Evolutionary conservation across 2,329 filamentous ascomycete species (phyloP).

Genomic region (Trichophyton mentagrophytes): DNA sequence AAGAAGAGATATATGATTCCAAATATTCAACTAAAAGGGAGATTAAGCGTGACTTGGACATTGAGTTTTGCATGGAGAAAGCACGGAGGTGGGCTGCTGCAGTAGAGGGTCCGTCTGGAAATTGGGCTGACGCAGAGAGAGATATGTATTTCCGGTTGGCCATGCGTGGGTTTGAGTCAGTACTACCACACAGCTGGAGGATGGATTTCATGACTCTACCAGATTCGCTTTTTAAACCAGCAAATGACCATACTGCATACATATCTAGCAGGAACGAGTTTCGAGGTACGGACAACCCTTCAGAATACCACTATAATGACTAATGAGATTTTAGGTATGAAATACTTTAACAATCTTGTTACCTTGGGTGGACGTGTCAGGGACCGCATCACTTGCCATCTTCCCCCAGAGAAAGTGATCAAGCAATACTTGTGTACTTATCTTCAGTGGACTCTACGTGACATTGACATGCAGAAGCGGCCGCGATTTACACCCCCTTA

Average conservation of each 20-base stretch:
- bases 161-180: slow-evolving; percentile 44
- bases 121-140: slow-evolving; percentile 42
- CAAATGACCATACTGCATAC: slow-evolving; percentile 29
- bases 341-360: slow-evolving; percentile 39
- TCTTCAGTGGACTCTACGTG: slow-evolving; percentile 41
- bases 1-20: slow-evolving; percentile 11
- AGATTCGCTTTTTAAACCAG: slow-evolving; percentile 37
- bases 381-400: slow-evolving; percentile 34
- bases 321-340: slow-evolving; percentile 29
- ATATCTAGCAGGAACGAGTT: slow-evolving; percentile 37
- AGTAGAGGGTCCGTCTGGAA: slow-evolving; percentile 29
- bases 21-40: slow-evolving; percentile 5
- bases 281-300: slow-evolving; percentile 25
- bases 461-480: slow-evolving; percentile 32
- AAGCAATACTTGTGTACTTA: slow-evolving; percentile 35
- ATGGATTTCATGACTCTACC: slow-evolving; percentile 44
- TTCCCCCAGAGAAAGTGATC: slow-evolving; percentile 27
- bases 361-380: slow-evolving; percentile 40
- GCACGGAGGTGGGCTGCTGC: slow-evolving; percentile 26
- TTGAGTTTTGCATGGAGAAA: slow-evolving; percentile 21
- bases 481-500: slow-evolving; percentile 33
- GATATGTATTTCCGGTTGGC: slow-evolving; percentile 42
- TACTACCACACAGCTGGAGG: slow-evolving; percentile 41
- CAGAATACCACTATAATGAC: not conserved
- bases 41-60: slow-evolving; percentile 19